Conservation (phyloP, 2,329 filamentous ascomycete species). For the Fusarium sp. region DNA sequence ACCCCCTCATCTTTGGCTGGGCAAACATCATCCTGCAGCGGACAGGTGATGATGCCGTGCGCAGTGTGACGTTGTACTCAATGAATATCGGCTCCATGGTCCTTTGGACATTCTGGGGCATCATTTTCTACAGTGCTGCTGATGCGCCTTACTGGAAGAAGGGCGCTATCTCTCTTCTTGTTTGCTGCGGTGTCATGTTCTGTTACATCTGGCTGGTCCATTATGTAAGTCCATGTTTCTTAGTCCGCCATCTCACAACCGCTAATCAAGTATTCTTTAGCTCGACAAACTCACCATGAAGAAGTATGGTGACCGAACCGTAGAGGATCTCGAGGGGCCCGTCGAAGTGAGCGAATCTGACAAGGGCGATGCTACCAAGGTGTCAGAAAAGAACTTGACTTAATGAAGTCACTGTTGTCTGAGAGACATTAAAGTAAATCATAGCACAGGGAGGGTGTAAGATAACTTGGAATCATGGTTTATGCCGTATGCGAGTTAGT, state of each 20-base stretch:
- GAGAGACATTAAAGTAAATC: too few species aligned
- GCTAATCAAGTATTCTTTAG: neutral
- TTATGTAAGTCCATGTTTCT: neutral
- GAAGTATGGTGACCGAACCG: neutral
- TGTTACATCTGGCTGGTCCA: conserved; percentile 29
- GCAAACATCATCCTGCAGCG: conserved; percentile 35
- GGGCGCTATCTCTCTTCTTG: conserved; percentile 39
- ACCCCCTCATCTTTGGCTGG: conserved; percentile 41
- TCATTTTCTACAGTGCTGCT: conserved; percentile 51
- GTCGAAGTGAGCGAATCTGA: neutral
- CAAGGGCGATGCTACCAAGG: neutral
- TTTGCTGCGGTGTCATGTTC: conserved; percentile 21
- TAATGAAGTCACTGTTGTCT: neutral
- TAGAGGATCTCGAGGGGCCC: neutral
- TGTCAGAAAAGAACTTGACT: neutral
- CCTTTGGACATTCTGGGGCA: conserved; percentile 56
- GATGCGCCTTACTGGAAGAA: conserved; percentile 53
- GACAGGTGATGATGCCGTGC: conserved; percentile 49
- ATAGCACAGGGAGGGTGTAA: too few species aligned
- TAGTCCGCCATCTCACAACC: fast-evolving
- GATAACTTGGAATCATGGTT: too few species aligned
- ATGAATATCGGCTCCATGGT: conserved; percentile 52
- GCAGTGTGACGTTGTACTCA: conserved; percentile 50
- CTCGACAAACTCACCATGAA: conserved; percentile 5
- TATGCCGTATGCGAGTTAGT: too few species aligned